These are phyloP conservation scores for Salvia sclarea DNA, from an alignment of 305 asterid species.

Conservation along the genomic window DNA sequence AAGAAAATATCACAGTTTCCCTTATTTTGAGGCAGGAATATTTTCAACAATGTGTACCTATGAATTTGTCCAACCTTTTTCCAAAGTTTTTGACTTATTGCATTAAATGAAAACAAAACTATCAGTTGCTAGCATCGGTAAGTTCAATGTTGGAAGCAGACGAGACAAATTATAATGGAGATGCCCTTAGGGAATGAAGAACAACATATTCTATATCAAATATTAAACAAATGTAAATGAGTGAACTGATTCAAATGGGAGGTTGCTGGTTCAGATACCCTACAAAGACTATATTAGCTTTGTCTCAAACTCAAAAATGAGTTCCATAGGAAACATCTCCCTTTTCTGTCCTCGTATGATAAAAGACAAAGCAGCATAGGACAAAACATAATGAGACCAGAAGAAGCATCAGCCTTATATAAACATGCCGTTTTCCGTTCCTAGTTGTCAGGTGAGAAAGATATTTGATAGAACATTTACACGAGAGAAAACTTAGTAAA, in stretches of 20 bases:
- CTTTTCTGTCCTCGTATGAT: constrained; percentile 28
- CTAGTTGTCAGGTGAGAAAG: constrained; percentile 22
- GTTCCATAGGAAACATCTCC: constrained; percentile 39
- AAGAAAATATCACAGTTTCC: neutral
- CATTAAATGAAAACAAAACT: constrained; percentile 21
- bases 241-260: constrained; percentile 11
- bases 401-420: constrained; percentile 36
- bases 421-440: constrained; percentile 31
- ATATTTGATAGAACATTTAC: neutral
- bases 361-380: constrained; percentile 31
- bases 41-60: constrained; percentile 26
- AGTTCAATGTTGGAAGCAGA: constrained; percentile 29
- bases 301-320: constrained; percentile 28
- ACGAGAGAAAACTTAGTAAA: constrained; percentile 1
- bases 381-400: constrained; percentile 39
- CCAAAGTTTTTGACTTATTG: neutral
- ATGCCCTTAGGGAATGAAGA: constrained; percentile 33
- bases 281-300: constrained; percentile 28
- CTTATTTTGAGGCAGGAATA: constrained; percentile 16
- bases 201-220: constrained; percentile 14
- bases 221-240: neutral
- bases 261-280: constrained; percentile 4
- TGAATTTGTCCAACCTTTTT: constrained; percentile 12
- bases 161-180: constrained; percentile 21
- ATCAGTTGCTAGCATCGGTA: constrained; percentile 31